Percentiles rank a stretch among this genome's conserved stretches.
Evolutionary conservation across 2,329 filamentous ascomycete genomes (phyloP).

Genomic region (Chaetomiaceae sp.): DNA sequence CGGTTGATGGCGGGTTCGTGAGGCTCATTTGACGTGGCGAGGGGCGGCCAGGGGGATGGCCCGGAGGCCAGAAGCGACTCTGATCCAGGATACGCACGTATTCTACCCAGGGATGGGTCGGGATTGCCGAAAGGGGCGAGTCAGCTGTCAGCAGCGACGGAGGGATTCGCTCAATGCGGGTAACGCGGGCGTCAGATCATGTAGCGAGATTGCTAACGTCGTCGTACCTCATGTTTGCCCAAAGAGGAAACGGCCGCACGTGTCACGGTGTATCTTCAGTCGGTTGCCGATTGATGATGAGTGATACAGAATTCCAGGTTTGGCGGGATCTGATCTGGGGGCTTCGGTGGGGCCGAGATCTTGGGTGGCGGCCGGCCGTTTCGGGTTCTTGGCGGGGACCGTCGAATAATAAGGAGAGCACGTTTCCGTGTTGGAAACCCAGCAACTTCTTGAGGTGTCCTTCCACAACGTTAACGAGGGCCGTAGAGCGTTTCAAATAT

Average conservation of each 20-base stretch:
- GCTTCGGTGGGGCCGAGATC: too few relatives aligned
- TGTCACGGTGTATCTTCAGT: not conserved
- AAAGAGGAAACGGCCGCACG: not conserved
- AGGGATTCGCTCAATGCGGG: slow-evolving; percentile 2
- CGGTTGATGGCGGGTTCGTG: slow-evolving; percentile 50
- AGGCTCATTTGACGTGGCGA: slow-evolving; percentile 42
- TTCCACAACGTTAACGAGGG: too few relatives aligned
- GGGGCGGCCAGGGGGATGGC: slow-evolving; percentile 3
- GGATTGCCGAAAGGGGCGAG: slow-evolving; percentile 15
- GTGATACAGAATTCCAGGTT: not conserved
- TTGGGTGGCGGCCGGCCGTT: too few relatives aligned
- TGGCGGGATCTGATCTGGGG: too few relatives aligned
- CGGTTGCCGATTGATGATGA: not conserved
- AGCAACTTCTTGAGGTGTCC: too few relatives aligned
- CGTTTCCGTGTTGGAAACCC: too few relatives aligned
- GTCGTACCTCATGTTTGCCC: not conserved
- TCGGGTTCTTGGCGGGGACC: too few relatives aligned
- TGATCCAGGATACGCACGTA: not conserved
- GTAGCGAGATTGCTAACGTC: slow-evolving; percentile 6
- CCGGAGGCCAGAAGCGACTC: slow-evolving; percentile 1
- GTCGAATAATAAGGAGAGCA: too few relatives aligned
- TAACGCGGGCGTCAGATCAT: not conserved
- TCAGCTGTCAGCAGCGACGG: slow-evolving; percentile 14
- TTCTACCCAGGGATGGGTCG: not conserved
- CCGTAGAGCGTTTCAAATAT: too few relatives aligned